Evolutionary conservation across 495 filamentous ascomycete genomes (phyloP).

Genomic region (Hypoxylon subgilvum): DNA sequence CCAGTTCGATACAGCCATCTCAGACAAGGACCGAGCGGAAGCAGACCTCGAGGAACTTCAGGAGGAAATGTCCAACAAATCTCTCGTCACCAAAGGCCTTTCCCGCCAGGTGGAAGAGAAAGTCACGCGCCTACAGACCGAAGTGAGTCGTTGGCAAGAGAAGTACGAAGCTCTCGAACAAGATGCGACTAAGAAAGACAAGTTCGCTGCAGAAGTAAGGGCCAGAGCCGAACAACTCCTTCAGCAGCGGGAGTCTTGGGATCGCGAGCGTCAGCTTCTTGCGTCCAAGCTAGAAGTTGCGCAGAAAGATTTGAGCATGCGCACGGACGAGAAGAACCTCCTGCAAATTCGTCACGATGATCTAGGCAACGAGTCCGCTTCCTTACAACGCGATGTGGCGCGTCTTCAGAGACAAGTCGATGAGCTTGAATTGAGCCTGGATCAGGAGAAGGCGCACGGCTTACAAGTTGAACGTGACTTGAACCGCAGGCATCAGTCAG

Average conservation of each 20-base stretch:
- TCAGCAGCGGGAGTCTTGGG: constrained; percentile 48
- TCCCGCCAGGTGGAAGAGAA: constrained; percentile 78
- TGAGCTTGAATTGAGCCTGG: constrained; percentile 63
- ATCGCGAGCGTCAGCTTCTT: constrained; percentile 50
- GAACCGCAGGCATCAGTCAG: constrained; percentile 47
- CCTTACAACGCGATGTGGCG: constrained; percentile 65
- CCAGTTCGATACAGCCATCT: constrained; percentile 66
- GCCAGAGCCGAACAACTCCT: constrained; percentile 48
- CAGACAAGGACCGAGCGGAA: constrained; percentile 64
- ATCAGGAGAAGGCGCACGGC: constrained; percentile 64
- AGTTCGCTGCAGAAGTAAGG: constrained; percentile 51
- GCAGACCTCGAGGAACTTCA: constrained; percentile 69
- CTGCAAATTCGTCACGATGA: constrained; percentile 70
- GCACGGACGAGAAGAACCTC: constrained; percentile 69
- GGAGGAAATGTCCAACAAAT: constrained; percentile 80
- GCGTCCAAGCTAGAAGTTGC: constrained; percentile 58
- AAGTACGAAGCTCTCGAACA: constrained; percentile 60
- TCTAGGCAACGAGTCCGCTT: constrained; percentile 65
- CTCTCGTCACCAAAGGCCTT: constrained; percentile 75
- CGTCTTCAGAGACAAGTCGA: constrained; percentile 59
- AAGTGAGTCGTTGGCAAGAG: constrained; percentile 65
- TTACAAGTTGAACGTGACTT: constrained; percentile 64
- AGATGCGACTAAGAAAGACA: constrained; percentile 45
- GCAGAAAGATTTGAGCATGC: constrained; percentile 61
- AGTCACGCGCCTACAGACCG: constrained; percentile 65